Percentiles rank a stretch among this genome's conserved stretches.
Evolutionary conservation across 2,329 filamentous ascomycete species (phyloP).

Genomic region (Rhinocladiella similis): DNA sequence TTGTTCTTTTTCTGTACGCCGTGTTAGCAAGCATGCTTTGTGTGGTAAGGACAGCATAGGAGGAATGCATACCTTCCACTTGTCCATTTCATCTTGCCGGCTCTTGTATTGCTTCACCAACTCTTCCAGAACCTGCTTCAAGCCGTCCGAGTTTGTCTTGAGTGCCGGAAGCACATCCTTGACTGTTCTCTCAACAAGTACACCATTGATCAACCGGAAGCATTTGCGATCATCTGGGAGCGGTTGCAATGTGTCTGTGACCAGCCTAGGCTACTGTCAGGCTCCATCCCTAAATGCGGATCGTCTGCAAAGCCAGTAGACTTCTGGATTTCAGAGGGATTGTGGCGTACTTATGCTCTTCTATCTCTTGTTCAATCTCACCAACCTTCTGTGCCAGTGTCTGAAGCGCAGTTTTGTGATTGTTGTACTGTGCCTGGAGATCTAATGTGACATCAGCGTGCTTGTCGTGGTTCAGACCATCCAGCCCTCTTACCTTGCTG

Average conservation of each 20-base stretch:
- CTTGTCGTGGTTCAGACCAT: neutral
- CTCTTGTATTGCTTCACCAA: slow-evolving; percentile 93
- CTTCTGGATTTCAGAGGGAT: neutral
- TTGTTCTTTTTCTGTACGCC: slow-evolving; percentile 48
- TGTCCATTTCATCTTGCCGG: slow-evolving; percentile 93
- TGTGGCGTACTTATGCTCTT: slow-evolving; percentile 90
- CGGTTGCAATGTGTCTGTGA: slow-evolving; percentile 86
- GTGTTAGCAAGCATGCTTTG: too few relatives aligned
- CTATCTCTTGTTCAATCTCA: slow-evolving; percentile 93
- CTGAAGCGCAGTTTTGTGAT: slow-evolving; percentile 72
- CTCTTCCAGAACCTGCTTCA: slow-evolving; percentile 93
- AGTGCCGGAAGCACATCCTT: slow-evolving; percentile 88
- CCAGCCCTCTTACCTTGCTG: slow-evolving; percentile 45
- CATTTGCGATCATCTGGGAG: slow-evolving; percentile 86
- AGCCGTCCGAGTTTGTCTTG: slow-evolving; percentile 87
- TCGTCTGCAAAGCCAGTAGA: neutral
- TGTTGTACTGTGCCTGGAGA: slow-evolving; percentile 51
- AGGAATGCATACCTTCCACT: slow-evolving; percentile 79
- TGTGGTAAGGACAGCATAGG: neutral
- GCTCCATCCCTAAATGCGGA: neutral
- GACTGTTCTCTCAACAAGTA: slow-evolving; percentile 90
- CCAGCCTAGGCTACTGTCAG: slow-evolving; percentile 62
- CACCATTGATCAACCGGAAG: slow-evolving; percentile 98
- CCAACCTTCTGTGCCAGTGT: slow-evolving; percentile 95
- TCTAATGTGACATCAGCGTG: slow-evolving; percentile 35